Evolutionary conservation across 805 yeast genomes (phyloP), one percentile per base, ranked within the genome.

Genomic region (Ogataea pignaliae): DNA sequence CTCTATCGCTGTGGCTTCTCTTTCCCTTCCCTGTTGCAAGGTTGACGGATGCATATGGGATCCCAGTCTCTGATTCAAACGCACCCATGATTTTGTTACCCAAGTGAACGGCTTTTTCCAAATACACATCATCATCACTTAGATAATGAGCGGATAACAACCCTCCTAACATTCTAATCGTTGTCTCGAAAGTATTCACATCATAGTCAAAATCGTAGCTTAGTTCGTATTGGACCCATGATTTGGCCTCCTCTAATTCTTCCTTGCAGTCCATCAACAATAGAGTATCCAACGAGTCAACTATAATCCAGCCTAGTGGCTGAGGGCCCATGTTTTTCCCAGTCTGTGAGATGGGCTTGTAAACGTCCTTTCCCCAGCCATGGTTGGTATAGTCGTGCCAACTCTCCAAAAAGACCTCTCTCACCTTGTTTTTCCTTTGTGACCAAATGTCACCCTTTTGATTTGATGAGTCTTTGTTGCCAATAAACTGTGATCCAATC

Each of bases 161-260:
- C 0, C 97, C 97, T 36, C 97, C 97, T 21, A 90, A 68, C 95
- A 90, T 88, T 60, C 97, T 74, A 51, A 88, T 89, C 6, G 97
- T 88, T n/a, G 97, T 88, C 61, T 89, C 97, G 64, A 90, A 90
- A 6, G 88, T 82, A 59, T 84, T 88, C 35, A 88, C 93, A 31
- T 76, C 76, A 48, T 81, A 78, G 59, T 88, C 85, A 53, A 86
- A 78, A 53, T 81, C 78, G 59, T 87, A 89, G 42, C 71, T 72
- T 51, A 90, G 70, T 40, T 79, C 88, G 44, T 81, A 67, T 39
- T 75, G 72, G 39, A 90, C 84, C 96, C 96, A 90, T 5, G 76
- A 60, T 47, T 79, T 75, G 6, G 95, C 90, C 28, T 76, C 72
- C 32, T 61, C 64, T 29, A 85, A 68, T 56, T 86, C 89, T 28